A percentile compares a stretch with the other conserved stretches of the same genome.
phyloP scores from a whole-genome alignment of 83 land plant species.

The Diphasiastrum complanatum region DNA sequence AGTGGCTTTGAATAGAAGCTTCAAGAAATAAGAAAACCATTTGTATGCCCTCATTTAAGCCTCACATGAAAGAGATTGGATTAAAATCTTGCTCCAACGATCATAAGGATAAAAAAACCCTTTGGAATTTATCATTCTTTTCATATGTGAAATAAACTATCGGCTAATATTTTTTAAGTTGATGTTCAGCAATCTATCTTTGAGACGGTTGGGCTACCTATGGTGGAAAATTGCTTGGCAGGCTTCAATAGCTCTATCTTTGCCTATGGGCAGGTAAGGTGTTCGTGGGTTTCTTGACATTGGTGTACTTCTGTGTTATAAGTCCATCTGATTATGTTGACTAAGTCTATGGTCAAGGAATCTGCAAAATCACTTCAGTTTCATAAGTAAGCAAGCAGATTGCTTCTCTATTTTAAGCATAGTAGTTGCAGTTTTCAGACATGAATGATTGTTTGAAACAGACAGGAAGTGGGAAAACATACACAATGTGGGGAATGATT shows the following conservation, averaged over 20 bases:
- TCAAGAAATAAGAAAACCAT: too few relatives aligned
- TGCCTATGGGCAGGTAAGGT: conserved; percentile 88
- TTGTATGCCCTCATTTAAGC: too few relatives aligned
- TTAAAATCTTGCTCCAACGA: too few relatives aligned
- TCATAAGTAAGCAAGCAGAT: too few relatives aligned
- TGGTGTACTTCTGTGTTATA: not conserved
- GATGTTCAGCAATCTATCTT: conserved; percentile 56
- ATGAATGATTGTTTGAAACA: conserved; percentile 13
- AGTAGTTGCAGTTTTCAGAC: not conserved
- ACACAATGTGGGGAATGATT: conserved; percentile 89
- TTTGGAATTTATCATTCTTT: too few relatives aligned
- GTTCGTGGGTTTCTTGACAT: not conserved
- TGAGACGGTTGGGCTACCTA: conserved; percentile 69
- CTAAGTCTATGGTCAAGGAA: too few relatives aligned
- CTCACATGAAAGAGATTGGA: too few relatives aligned
- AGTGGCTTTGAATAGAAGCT: not conserved
- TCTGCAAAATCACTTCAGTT: too few relatives aligned
- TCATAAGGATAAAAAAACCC: too few relatives aligned
- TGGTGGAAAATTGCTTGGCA: conserved; percentile 84
- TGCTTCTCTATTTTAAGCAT: not conserved
- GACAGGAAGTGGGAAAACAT: conserved; percentile 98
- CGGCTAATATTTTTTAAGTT: not conserved
- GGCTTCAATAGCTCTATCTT: conserved; percentile 95
- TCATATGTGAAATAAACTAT: not conserved
- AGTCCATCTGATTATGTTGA: not conserved